Evolutionary conservation across 495 filamentous ascomycete species (phyloP).

Genomic region (Podospora appendiculata): DNA sequence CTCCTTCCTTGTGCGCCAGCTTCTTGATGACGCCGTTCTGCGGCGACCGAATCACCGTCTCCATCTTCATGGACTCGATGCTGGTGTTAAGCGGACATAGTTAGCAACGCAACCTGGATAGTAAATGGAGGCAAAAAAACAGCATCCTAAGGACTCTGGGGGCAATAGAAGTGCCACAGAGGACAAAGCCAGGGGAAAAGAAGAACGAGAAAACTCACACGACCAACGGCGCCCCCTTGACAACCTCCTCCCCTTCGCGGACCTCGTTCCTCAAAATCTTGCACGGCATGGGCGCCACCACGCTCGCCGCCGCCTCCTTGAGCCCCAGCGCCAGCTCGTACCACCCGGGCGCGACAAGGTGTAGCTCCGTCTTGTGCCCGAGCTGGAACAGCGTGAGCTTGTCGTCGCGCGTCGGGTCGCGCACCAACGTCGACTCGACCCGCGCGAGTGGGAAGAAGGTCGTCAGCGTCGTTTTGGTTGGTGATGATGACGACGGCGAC

Average conservation of each 20-base stretch:
- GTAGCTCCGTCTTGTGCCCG: constrained; percentile 68
- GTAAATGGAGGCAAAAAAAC: neutral
- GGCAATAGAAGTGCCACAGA: neutral
- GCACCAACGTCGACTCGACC: constrained; percentile 71
- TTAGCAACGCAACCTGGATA: neutral
- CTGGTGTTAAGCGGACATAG: constrained; percentile 13
- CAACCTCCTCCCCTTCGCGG: constrained; percentile 67
- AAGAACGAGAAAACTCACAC: constrained; percentile 45
- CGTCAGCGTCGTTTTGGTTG: constrained; percentile 32
- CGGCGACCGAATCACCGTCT: constrained; percentile 90
- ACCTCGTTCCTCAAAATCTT: constrained; percentile 85
- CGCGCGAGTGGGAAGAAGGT: constrained; percentile 70
- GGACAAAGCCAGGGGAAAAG: neutral
- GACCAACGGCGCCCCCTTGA: constrained; percentile 80
- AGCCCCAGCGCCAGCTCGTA: constrained; percentile 77
- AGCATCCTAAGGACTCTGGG: constrained; percentile 3
- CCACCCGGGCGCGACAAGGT: constrained; percentile 64
- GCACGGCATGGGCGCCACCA: constrained; percentile 86
- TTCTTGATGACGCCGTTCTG: constrained; percentile 71
- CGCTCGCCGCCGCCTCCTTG: constrained; percentile 73
- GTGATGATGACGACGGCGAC: constrained; percentile 16
- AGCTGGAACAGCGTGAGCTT: constrained; percentile 74
- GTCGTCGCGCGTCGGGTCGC: constrained; percentile 45
- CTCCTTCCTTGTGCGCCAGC: constrained; percentile 79
- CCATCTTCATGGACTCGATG: constrained; percentile 99